Evolutionary conservation across 768 basidiomycete genomes (phyloP), one percentile per base, ranked within the genome.

Genomic region (Coprinellus micaceus): DNA sequence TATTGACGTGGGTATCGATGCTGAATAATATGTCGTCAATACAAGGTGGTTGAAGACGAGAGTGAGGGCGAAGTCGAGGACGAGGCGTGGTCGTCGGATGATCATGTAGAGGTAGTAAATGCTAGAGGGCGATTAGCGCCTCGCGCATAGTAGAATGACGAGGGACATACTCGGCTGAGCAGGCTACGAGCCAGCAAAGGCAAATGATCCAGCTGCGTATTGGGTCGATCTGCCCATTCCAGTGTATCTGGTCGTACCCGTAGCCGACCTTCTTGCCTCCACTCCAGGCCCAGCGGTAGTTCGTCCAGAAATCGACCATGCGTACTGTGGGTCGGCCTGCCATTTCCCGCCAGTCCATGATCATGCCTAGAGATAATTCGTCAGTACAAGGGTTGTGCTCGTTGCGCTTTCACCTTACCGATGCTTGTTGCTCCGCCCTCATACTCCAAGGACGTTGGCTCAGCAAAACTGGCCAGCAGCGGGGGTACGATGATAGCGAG

Each of bases 301-400:
- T 79, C 51, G 72, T 75, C 88, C 88, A 91, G 44, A 81, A 73
- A 41, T 83, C 81, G 53, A 82, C 81, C 17, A 84, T 86, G 22
- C 83, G 80, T 54, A 89, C 83, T 0, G 94, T 94, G 3, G 90
- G 84, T 51, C 82, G 73, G 3, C 93, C 90, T 1, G 94, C 89
- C 84, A 99, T 88, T 70, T 98, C 91, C 45, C 94, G 81, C 97
- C 97, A 99, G 72, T 98, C 95, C 86, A 99, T 93, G 36, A 98
- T 76, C 88, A 94, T 91, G 2, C 88, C 89, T 88, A 58, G 30
- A 12, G 2, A 12, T 15, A 39, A 33, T 29, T 44, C 45, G 45
- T 26, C 21, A 7, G 41, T 39, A 41, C 52, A n/a, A n/a, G n/a
- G n/a, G n/a, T n/a, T n/a, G n/a, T n/a, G n/a, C n/a, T n/a, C n/a